Conservation (phyloP, 2,329 filamentous ascomycete species). For the Ramularia collo-cygni region DNA sequence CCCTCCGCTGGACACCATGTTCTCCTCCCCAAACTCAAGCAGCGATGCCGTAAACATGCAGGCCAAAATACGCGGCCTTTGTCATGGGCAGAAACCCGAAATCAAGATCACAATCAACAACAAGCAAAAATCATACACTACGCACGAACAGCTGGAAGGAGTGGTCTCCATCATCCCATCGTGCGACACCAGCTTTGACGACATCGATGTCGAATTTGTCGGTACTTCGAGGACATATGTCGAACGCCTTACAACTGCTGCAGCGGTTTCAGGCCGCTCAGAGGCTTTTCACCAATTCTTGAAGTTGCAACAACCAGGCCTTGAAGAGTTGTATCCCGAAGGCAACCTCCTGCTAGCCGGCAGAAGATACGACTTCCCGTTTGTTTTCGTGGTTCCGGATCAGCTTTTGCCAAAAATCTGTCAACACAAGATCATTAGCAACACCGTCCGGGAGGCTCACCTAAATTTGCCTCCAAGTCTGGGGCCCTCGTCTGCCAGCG, state of each 20-base stretch:
- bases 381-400: constrained; percentile 57
- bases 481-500: constrained; percentile 42
- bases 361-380: constrained; percentile 52
- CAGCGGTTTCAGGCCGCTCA: constrained; percentile 47
- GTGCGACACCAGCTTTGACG: constrained; percentile 51
- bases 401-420: constrained; percentile 55
- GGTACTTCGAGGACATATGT: constrained; percentile 48
- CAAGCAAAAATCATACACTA: constrained; percentile 45
- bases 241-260: constrained; percentile 47
- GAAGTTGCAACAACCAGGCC: constrained; percentile 54
- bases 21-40: constrained; percentile 5
- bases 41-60: constrained; percentile 19
- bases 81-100: constrained; percentile 30
- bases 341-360: constrained; percentile 50
- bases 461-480: constrained; percentile 55
- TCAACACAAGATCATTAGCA: constrained; percentile 45
- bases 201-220: constrained; percentile 52
- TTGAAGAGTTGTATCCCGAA: constrained; percentile 46
- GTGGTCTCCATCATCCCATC: constrained; percentile 44
- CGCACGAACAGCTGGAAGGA: constrained; percentile 52
- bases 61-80: constrained; percentile 22
- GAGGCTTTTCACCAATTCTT: constrained; percentile 56
- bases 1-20: constrained; percentile 9
- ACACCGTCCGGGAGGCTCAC: constrained; percentile 50
- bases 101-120: constrained; percentile 39